These are phyloP conservation scores for Flaveria sonorensis DNA, from an alignment of 129 eudicot species.

Conservation along the genomic window DNA sequence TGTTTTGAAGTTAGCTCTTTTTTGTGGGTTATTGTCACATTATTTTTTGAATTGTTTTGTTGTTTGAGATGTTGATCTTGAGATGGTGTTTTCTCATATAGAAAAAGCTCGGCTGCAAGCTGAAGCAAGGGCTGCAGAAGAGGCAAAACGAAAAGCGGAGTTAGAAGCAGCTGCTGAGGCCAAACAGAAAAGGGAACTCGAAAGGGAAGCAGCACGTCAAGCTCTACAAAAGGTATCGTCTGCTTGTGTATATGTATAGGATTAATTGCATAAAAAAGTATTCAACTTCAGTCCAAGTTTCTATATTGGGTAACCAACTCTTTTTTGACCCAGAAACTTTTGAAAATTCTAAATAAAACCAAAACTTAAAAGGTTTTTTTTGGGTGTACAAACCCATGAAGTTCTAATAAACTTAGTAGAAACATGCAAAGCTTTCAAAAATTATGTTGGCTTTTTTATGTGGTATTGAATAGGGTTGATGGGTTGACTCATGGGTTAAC, in stretches of 20 bases:
- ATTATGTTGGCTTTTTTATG: background rate
- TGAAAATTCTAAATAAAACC: background rate
- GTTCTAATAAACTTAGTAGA: background rate
- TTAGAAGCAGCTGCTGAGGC: constrained; percentile 89
- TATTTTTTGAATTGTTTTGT: background rate
- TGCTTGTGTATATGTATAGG: background rate
- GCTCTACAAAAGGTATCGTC: constrained; percentile 71
- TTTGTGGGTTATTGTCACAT: background rate
- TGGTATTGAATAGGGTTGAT: background rate
- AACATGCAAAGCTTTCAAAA: background rate
- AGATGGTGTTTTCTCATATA: constrained; percentile 27
- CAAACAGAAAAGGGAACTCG: constrained; percentile 72
- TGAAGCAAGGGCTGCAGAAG: constrained; percentile 94
- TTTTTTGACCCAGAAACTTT: background rate
- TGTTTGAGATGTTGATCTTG: constrained; percentile 8
- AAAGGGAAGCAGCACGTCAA: constrained; percentile 91
- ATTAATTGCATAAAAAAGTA: constrained; percentile 11
- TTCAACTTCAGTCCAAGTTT: background rate
- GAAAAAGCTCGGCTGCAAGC: constrained; percentile 91
- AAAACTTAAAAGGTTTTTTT: too few species aligned
- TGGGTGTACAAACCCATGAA: background rate
- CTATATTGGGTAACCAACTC: background rate
- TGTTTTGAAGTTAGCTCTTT: background rate
- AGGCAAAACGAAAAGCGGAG: constrained; percentile 65
- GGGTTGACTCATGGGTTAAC: background rate